phyloP scores from a whole-genome alignment of 179 eudicot species.

The Gypsophila paniculata region DNA sequence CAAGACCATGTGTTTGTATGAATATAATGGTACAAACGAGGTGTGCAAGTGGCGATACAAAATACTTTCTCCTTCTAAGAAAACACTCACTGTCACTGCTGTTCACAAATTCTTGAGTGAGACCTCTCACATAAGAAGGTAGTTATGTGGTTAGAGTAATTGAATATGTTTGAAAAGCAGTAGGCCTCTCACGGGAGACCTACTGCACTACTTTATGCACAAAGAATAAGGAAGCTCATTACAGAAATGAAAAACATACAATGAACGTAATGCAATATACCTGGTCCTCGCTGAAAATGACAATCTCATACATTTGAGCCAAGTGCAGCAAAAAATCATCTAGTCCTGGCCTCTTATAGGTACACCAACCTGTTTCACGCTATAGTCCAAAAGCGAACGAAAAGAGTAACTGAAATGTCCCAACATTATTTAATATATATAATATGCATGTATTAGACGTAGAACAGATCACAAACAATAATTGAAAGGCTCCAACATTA shows the following conservation, averaged over 20 bases:
- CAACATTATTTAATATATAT: not conserved
- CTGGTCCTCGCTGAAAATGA: conserved; percentile 56
- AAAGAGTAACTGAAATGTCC: conserved; percentile 10
- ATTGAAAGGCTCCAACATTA: conserved; percentile 11
- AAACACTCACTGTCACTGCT: too few species aligned
- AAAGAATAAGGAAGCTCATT: too few species aligned
- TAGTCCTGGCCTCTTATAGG: conserved; percentile 81
- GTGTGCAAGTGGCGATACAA: not conserved
- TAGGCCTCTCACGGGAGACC: too few species aligned
- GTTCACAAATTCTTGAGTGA: too few species aligned
- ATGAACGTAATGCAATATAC: conserved; percentile 28
- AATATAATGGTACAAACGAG: conserved; percentile 9
- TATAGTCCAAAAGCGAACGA: conserved; percentile 23
- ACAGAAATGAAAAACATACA: not conserved
- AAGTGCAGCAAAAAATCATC: conserved; percentile 67
- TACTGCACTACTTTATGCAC: too few species aligned
- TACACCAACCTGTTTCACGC: conserved; percentile 85
- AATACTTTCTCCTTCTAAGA: too few species aligned
- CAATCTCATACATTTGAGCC: conserved; percentile 57
- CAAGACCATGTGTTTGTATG: not conserved
- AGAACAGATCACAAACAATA: not conserved
- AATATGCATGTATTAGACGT: not conserved
- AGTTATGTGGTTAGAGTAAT: too few species aligned
- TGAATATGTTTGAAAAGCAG: too few species aligned
- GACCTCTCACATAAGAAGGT: too few species aligned